Evolutionary conservation across 129 eudicot genomes (phyloP).

Genomic region (Tagetes patula): DNA sequence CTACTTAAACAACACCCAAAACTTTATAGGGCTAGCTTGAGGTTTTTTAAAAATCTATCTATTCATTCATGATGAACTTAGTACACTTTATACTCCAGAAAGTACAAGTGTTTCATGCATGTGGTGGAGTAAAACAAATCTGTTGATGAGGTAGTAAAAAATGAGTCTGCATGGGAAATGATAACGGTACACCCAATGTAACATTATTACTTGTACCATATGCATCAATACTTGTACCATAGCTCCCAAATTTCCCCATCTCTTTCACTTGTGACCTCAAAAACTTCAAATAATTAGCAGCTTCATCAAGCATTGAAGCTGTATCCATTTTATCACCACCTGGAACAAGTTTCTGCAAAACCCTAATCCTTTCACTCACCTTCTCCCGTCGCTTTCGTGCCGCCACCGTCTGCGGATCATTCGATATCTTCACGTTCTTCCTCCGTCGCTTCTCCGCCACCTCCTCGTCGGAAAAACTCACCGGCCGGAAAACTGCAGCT

Average conservation of each 20-base stretch:
- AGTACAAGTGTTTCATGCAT: conserved; percentile 25
- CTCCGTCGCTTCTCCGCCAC: conserved; percentile 62
- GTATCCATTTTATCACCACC: conserved; percentile 97
- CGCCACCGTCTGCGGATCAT: conserved; percentile 93
- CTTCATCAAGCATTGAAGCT: conserved; percentile 96
- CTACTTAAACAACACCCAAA: no score
- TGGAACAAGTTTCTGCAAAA: conserved; percentile 83
- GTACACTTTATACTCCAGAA: conserved; percentile 6
- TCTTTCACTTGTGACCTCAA: conserved; percentile 79
- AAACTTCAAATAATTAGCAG: conserved; percentile 88
- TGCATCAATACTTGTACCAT: conserved; percentile 17
- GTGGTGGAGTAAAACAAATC: conserved; percentile 31
- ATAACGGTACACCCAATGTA: conserved; percentile 25
- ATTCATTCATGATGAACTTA: not conserved
- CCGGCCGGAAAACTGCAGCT: conserved; percentile 93
- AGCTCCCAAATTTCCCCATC: conserved; percentile 54
- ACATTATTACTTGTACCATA: conserved; percentile 24
- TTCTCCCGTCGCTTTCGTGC: conserved; percentile 90
- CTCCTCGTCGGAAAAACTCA: conserved; percentile 55
- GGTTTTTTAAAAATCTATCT: no score
- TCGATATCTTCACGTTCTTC: conserved; percentile 79
- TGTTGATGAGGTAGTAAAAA: conserved; percentile 33
- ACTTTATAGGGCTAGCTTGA: no score
- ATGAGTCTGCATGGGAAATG: conserved; percentile 63
- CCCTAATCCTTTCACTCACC: conserved; percentile 82